Evolutionary conservation across 805 yeast genomes (phyloP).

Genomic region (Yarrowia divulgata): DNA sequence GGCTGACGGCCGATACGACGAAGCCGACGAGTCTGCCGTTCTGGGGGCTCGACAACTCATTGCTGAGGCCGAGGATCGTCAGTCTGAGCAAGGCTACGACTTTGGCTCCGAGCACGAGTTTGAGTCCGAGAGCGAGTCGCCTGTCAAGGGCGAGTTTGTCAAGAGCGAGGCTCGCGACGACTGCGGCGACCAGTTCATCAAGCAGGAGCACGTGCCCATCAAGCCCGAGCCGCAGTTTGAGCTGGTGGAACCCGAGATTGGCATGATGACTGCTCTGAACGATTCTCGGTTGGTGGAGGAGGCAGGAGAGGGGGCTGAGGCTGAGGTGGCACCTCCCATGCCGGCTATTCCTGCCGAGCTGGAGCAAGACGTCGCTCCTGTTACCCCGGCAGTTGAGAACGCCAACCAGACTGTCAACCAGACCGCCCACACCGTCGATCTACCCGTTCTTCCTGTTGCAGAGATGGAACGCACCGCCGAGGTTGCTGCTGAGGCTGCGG

Average conservation of each 20-base stretch:
- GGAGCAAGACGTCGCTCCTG: background rate
- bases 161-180: background rate
- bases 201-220: conserved; percentile 10
- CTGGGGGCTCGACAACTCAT: background rate
- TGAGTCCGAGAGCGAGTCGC: background rate
- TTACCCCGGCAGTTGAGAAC: no score
- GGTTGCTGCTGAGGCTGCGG: conserved; percentile 5
- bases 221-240: conserved; percentile 30
- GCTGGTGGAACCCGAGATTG: conserved; percentile 11
- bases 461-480: background rate
- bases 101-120: conserved; percentile 14
- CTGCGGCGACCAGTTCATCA: conserved; percentile 2
- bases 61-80: background rate
- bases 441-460: conserved; percentile 16
- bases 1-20: conserved; percentile 3
- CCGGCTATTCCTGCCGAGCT: conserved; percentile 9
- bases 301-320: background rate
- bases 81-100: background rate
- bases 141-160: conserved; percentile 20
- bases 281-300: conserved; percentile 11
- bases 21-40: conserved; percentile 10
- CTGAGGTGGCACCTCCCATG: conserved; percentile 6
- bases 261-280: conserved; percentile 32
- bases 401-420: background rate
- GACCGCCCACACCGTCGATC: background rate